Evolutionary conservation across 768 basidiomycete species (phyloP), one percentile per base, ranked within the genome.

Genomic region (Gymnopilus junonius): DNA sequence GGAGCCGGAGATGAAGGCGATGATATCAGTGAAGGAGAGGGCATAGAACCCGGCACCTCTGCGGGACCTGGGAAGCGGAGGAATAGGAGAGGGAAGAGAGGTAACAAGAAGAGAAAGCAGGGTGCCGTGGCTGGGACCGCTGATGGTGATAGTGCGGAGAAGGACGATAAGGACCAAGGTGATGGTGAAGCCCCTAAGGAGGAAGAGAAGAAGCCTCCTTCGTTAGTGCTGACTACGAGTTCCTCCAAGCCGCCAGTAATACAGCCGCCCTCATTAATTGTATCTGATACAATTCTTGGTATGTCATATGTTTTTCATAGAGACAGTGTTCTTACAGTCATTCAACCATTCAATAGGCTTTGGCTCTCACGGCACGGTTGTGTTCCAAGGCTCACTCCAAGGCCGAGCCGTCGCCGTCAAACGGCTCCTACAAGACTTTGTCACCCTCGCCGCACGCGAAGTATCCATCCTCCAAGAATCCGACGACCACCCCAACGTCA

Each of bases 401-500:
- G 95, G 94, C 0, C 90, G 97, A 56, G 92, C 97, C 0, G 97
- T 99, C 0, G 97, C 97, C n/a, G 95, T 99, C 61, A 99, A 99
- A 75, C 93, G 97, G 0, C 85, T 99, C 3, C 85, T 99, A 7
- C 91, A 90, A 68, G 96, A 99, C 75, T 99, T 98, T 69, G 94
- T 97, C 59, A 97, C 95, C 0, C 87, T 99, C 37, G 96, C 96
- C 7, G 83, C 89, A 3, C 92, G 96, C 50, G 97, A 99, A 81
- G 95, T 99, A 27, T 88, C 88, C 70, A 87, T 99, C 40, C 84
- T 99, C 8, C 95, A 98, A 78, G 95, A 97, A 74, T 93, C 93
- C 50, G 97, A 99, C 80, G 95, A 97, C 74, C 97, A 99, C 70
- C 95, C 95, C 17, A 98, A 99, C 78, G 97, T 99, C 74, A 96